Base-by-base conservation (phyloP, 2,329 filamentous ascomycete genomes). In the Fusarium marasasianum region DNA sequence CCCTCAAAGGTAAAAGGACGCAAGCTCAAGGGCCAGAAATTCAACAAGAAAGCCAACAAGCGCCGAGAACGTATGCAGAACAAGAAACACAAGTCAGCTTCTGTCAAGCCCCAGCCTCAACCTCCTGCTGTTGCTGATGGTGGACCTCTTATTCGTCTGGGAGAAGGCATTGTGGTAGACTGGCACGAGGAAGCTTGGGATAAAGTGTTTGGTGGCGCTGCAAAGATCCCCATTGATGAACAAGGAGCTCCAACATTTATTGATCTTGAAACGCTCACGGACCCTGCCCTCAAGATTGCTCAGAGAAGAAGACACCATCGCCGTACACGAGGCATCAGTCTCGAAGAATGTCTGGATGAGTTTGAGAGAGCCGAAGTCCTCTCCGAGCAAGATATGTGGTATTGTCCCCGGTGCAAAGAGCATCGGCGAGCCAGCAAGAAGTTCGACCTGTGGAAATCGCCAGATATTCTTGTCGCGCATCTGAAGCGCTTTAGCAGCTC, bases 341-440 rank as follows among this genome's bases (percentile, higher is more conserved):
- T 99, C 9, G 93, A 96, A 29, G 95, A 98, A 77, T 99, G 96
- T 80, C 89, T 99, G 62, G 93, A 95, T 67, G 96, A 98, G 82
- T 98, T 98, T 76, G 94, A 96, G 79, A 96, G 96, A 80, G 93
- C 95, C 69, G 96, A 99, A 83, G 91, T 98, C 20, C 86, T 99
- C 9, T 98, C 96, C 0, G 94, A 98, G 81, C 93, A 97, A 79
- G 97, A 99, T 81, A 96, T 94, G 69, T 99, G 96, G 96, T 98
- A 97, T 81, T 99, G 96, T 80, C 96, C 94, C 64, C 91, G 94
- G 37, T 99, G 96, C 87, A 98, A 98, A 82, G 94, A 98, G 78
- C 93, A 97, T 78, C 91, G 94, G 22, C 92, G 94, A 69, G 96
- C 96, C 26, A 95, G 92, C 84, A 99, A 99, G 86, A 98, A 96